Percentiles rank a stretch among this genome's conserved stretches.
Evolutionary conservation across 1,284 basidiomycete species (phyloP).

Genomic region (Cutaneotrichosporon cavernicola): DNA sequence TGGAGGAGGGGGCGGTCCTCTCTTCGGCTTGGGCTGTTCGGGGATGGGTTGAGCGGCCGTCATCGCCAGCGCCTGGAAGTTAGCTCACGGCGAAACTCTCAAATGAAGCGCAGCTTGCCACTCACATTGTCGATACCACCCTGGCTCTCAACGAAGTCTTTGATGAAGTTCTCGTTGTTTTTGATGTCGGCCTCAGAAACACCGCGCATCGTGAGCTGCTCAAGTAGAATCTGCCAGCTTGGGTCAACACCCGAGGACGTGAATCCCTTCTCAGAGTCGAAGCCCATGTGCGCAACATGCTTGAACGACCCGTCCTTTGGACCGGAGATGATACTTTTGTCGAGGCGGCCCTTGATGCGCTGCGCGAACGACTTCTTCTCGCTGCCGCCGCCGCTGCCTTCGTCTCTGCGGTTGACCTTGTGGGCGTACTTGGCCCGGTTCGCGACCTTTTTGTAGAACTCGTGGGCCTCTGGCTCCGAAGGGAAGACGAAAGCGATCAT

Average conservation of each 20-base stretch:
- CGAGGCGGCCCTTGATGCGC: conserved; percentile 69
- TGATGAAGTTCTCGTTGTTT: conserved; percentile 85
- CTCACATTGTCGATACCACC: conserved; percentile 47
- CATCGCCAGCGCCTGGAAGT: conserved; percentile 15
- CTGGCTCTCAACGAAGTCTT: conserved; percentile 70
- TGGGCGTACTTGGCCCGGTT: conserved; percentile 63
- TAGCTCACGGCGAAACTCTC: not conserved
- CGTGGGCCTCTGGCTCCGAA: conserved; percentile 79
- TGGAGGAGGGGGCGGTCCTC: conserved; percentile 42
- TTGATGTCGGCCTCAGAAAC: conserved; percentile 64
- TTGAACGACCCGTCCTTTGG: conserved; percentile 76
- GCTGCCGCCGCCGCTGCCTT: conserved; percentile 25
- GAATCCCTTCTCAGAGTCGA: conserved; percentile 81
- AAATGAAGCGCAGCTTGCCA: not conserved
- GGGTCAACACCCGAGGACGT: conserved; percentile 86
- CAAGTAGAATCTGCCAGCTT: conserved; percentile 79
- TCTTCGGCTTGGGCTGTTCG: conserved; percentile 9
- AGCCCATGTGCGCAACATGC: conserved; percentile 95
- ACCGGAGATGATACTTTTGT: conserved; percentile 86
- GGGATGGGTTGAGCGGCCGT: conserved; percentile 4
- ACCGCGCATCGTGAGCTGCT: conserved; percentile 68
- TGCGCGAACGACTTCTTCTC: conserved; percentile 52
- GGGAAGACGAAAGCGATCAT: conserved; percentile 81
- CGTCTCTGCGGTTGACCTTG: conserved; percentile 40
- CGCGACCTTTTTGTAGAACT: conserved; percentile 85